These are phyloP conservation scores for Diaporthe vexans DNA, from an alignment of 2,329 filamentous ascomycete genomes.

Conservation along the genomic window DNA sequence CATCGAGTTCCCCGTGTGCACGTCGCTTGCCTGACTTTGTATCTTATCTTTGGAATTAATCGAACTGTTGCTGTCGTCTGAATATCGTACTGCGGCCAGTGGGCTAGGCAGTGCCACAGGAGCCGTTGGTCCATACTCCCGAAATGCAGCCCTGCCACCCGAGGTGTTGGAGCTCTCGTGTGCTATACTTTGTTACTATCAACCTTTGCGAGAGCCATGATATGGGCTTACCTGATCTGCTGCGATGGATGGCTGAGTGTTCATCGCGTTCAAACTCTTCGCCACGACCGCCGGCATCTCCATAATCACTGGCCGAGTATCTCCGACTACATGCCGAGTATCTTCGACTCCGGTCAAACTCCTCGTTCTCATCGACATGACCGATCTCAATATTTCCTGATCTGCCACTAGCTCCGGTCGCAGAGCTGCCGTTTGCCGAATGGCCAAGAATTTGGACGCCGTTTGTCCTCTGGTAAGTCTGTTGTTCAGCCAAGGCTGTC, in stretches of 20 bases:
- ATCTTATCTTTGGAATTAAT: background rate
- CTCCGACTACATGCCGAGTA: background rate
- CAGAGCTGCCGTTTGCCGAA: slow-evolving; percentile 3
- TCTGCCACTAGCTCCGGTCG: slow-evolving; percentile 5
- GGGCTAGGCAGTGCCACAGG: background rate
- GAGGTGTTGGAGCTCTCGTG: slow-evolving; percentile 11
- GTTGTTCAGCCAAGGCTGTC: slow-evolving; percentile 32
- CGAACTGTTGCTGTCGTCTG: slow-evolving; percentile 26
- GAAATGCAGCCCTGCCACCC: slow-evolving; percentile 12
- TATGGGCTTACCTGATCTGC: slow-evolving; percentile 22
- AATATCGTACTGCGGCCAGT: slow-evolving; percentile 6
- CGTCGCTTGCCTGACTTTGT: slow-evolving; percentile 14
- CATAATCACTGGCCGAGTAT: slow-evolving; percentile 8
- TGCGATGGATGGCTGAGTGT: background rate
- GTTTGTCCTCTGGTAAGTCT: slow-evolving; percentile 1
- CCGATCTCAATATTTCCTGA: slow-evolving; percentile 34
- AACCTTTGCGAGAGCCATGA: too few species aligned
- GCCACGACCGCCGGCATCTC: background rate
- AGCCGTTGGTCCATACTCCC: background rate
- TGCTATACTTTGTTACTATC: slow-evolving; percentile 9
- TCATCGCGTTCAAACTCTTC: background rate
- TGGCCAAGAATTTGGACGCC: background rate
- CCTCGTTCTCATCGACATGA: slow-evolving; percentile 11
- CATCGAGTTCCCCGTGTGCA: background rate
- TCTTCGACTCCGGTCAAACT: background rate